Percentiles rank a stretch among this genome's conserved stretches.
Conservation (phyloP, 2,329 filamentous ascomycete genomes). For the Arthrobotrys pseudoclavata region DNA sequence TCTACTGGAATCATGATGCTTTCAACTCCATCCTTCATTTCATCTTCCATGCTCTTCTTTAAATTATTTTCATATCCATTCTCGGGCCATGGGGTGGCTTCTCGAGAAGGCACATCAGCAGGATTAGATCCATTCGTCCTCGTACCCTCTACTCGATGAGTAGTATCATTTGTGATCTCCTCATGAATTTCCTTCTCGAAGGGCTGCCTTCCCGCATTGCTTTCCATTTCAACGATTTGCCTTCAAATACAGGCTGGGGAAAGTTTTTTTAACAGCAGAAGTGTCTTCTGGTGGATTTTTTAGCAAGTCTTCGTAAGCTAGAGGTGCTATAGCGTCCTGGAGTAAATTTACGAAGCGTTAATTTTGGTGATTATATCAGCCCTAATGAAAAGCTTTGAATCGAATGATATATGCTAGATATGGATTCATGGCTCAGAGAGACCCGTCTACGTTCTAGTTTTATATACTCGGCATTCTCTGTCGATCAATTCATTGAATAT, state of each 20-base stretch:
- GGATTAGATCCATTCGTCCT: background rate
- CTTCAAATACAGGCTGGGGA: no score
- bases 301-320: no score
- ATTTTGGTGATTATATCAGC: no score
- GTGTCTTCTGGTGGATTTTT: no score
- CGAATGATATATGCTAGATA: no score
- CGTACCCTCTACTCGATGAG: background rate
- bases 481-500: background rate
- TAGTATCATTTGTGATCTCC: background rate
- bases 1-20: slow-evolving; percentile 12
- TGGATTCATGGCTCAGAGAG: no score
- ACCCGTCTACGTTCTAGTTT: background rate
- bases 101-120: background rate
- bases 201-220: no score
- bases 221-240: no score
- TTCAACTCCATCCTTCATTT: background rate
- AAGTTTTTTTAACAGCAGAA: no score
- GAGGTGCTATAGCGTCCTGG: no score
- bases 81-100: background rate
- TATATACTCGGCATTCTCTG: background rate
- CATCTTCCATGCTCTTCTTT: slow-evolving; percentile 9
- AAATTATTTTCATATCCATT: background rate
- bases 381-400: no score
- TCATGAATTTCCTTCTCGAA: background rate
- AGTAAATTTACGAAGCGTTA: no score